These are phyloP conservation scores for Mesostigma viride DNA, from an alignment of 139 green algal species.

Conservation along the genomic window DNA sequence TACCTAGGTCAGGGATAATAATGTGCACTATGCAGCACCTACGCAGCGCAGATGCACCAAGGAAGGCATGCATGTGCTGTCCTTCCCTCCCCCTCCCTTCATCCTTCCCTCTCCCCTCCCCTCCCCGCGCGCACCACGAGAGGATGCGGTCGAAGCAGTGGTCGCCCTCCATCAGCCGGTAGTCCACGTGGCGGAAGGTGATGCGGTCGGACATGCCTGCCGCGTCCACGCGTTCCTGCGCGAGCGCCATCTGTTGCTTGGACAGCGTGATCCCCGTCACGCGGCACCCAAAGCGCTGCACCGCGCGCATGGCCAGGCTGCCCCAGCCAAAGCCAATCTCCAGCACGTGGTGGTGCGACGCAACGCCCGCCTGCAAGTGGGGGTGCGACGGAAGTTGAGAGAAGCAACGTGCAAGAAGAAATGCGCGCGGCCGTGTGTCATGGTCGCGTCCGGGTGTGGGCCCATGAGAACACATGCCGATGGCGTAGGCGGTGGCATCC, in stretches of 20 bases:
- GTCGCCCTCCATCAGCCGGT: slow-evolving; percentile 48
- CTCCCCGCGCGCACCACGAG: slow-evolving; percentile 36
- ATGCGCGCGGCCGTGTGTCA: too few species aligned
- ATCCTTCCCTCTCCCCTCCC: too few species aligned
- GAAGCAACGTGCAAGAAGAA: not conserved
- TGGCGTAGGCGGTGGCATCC: too few species aligned
- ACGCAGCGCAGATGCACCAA: too few species aligned
- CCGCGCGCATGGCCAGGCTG: slow-evolving; percentile 73
- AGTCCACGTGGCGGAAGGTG: slow-evolving; percentile 83
- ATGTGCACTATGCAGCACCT: too few species aligned
- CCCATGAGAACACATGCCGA: too few species aligned
- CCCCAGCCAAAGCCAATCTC: slow-evolving; percentile 97
- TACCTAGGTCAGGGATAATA: too few species aligned
- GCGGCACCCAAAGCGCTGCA: slow-evolving; percentile 21
- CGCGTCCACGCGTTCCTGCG: slow-evolving; percentile 50
- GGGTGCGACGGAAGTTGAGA: too few species aligned
- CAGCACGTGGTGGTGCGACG: slow-evolving; percentile 61
- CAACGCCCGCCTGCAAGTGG: slow-evolving; percentile 22
- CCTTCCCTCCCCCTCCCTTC: not conserved
- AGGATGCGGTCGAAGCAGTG: slow-evolving; percentile 70
- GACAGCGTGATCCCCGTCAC: slow-evolving; percentile 63
- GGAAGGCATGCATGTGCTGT: not conserved
- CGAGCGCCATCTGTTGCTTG: slow-evolving; percentile 85
- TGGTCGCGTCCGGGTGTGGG: too few species aligned
- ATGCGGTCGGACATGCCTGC: slow-evolving; percentile 68